Percentiles rank a stretch among this genome's conserved stretches.
These are phyloP conservation scores for Collybiopsis confluens DNA, from an alignment of 768 basidiomycete genomes.

Conservation along the genomic window DNA sequence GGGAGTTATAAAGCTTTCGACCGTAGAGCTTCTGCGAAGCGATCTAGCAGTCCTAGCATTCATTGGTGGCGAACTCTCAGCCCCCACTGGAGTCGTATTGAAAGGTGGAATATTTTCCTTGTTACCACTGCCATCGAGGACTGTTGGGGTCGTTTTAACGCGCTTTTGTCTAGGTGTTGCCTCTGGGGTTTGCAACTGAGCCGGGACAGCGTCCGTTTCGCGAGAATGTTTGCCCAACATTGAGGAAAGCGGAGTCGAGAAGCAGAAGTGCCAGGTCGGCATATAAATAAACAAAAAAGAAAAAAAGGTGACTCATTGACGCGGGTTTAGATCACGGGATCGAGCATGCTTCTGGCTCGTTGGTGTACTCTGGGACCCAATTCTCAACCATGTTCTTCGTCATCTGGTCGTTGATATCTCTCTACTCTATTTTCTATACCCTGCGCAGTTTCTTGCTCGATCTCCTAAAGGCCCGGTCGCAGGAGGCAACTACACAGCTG, in stretches of 20 bases:
- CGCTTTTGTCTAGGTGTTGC: conserved; percentile 65
- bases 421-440: too few species aligned
- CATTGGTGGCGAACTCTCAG: conserved; percentile 25
- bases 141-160: conserved; percentile 34
- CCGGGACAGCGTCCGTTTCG: conserved; percentile 24
- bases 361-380: too few species aligned
- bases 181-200: conserved; percentile 54
- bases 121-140: conserved; percentile 57
- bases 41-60: conserved; percentile 34
- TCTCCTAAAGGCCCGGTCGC: too few species aligned
- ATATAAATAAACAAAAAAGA: too few species aligned
- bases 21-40: conserved; percentile 30
- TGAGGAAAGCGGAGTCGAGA: conserved; percentile 29
- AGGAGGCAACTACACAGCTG: too few species aligned
- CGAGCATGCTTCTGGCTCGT: too few species aligned
- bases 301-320: too few species aligned
- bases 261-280: too few species aligned
- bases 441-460: too few species aligned
- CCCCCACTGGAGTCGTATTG: conserved; percentile 30
- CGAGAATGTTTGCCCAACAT: conserved; percentile 51
- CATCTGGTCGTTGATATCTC: too few species aligned
- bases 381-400: too few species aligned
- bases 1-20: conserved; percentile 25
- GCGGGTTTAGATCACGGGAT: too few species aligned
- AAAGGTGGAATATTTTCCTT: conserved; percentile 80